These are phyloP conservation scores for Phytophthora multivora DNA, from an alignment of 352 stramenopile genomes.

Conservation along the genomic window DNA sequence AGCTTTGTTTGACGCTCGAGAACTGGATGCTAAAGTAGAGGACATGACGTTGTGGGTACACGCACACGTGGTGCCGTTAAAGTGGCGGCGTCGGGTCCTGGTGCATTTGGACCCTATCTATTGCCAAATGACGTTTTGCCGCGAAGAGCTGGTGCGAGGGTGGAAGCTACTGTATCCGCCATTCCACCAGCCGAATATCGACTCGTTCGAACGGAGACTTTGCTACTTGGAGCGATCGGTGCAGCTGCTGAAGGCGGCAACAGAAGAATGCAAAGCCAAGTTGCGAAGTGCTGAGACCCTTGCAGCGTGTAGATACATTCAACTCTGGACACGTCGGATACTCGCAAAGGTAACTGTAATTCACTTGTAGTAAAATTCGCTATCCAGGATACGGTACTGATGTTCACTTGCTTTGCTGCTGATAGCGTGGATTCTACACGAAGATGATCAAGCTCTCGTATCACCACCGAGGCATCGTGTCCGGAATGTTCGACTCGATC, in stretches of 20 bases:
- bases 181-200: conserved; percentile 41
- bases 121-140: conserved; percentile 46
- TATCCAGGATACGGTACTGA: conserved; percentile 1
- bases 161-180: conserved; percentile 53
- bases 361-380: neutral
- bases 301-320: conserved; percentile 45
- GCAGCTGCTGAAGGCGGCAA: conserved; percentile 22
- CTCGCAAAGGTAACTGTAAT: conserved; percentile 38
- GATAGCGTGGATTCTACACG: conserved; percentile 60
- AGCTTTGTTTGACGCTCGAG: conserved; percentile 40
- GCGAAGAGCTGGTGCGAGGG: conserved; percentile 28
- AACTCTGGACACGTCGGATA: conserved; percentile 48
- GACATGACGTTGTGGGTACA: conserved; percentile 52
- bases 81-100: conserved; percentile 47
- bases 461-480: conserved; percentile 55
- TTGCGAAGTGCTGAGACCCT: conserved; percentile 35
- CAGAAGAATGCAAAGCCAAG: conserved; percentile 40
- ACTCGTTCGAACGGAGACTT: conserved; percentile 48
- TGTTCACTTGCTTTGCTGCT: neutral
- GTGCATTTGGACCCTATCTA: conserved; percentile 40
- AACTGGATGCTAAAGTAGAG: conserved; percentile 38
- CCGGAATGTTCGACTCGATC: conserved; percentile 72
- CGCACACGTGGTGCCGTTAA: conserved; percentile 39
- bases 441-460: conserved; percentile 46
- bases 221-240: conserved; percentile 39